Evolutionary conservation across 2,329 filamentous ascomycete species (phyloP), one percentile per base, ranked within the genome.

Genomic region (Daldinia eschscholtzii): DNA sequence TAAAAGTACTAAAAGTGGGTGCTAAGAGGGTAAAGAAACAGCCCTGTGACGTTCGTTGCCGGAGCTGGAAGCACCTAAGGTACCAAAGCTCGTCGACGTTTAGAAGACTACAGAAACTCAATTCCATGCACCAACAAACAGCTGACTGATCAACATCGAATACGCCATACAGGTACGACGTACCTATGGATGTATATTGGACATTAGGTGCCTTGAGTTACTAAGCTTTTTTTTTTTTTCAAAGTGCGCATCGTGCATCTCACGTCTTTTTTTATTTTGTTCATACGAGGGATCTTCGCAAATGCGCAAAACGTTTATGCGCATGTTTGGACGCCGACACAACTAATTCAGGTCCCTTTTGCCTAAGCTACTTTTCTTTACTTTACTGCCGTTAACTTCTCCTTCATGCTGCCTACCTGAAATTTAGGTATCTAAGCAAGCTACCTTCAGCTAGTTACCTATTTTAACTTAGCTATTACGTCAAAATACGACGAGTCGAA

Each of bases 31-130:
- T 37, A 63, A 57, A 37, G 26, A 20, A n/a, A 44, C 33, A 58
- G 64, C 26, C 48, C 60, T 64, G 67, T 67, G 64, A 70, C 67
- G 64, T 67, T 61, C 44, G 60, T 55, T 64, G 46, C 62, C 30
- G 35, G 56, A 37, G 44, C 39, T 42, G 61, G 41, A 58, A 62
- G 35, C 58, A 39, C 30, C 52, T 55, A 55, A 33, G n/a, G n/a
- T 20, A 30, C 30, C 23, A 48, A 18, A 70, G 67, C 55, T 69
- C 57, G 35, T 63, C 37, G 35, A 50, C 48, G 30, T 67, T 57
- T 67, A 56, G 63, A 70, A 68, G 62, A 62, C 42, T 42, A 63
- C 58, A 68, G 68, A 70, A 70, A 44, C 41, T 62, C 39, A 9
- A 55, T 59, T 55, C 56, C 18, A 48, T 53, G 58, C 35, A 53